phyloP scores from a whole-genome alignment of 371 early-diverging fungal genomes.

The Syncephalastrum contaminatum region DNA sequence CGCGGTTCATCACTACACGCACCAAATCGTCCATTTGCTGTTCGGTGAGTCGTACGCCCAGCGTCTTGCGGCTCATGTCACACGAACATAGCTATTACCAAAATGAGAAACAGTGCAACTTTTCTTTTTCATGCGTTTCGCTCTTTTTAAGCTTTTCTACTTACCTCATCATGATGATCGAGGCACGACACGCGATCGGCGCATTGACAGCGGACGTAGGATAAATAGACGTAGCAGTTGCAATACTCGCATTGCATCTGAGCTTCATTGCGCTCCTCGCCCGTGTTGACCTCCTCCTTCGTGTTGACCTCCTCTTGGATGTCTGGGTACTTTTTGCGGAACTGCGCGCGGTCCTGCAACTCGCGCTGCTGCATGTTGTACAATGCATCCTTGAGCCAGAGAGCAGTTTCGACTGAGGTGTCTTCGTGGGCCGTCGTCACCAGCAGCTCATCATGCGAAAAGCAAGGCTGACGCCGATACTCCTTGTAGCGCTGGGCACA shows the following conservation, averaged over 20 bases:
- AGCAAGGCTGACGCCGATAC: constrained; percentile 83
- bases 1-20: constrained; percentile 16
- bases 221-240: constrained; percentile 72
- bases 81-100: constrained; percentile 51
- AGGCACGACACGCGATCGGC: constrained; percentile 61
- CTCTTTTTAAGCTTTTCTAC: background rate
- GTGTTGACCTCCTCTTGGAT: constrained; percentile 36
- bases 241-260: constrained; percentile 72
- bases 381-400: constrained; percentile 60
- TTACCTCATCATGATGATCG: constrained; percentile 61
- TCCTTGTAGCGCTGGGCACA: constrained; percentile 81
- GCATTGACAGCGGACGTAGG: constrained; percentile 66
- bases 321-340: constrained; percentile 40
- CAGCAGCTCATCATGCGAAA: constrained; percentile 91
- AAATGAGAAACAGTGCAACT: constrained; percentile 1
- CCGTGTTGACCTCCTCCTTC: constrained; percentile 38
- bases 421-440: constrained; percentile 56
- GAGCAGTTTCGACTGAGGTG: constrained; percentile 35
- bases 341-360: constrained; percentile 44
- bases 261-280: constrained; percentile 34
- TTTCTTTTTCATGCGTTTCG: too few species aligned
- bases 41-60: constrained; percentile 57
- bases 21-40: constrained; percentile 43
- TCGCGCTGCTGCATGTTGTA: constrained; percentile 61
- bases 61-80: constrained; percentile 33